Conservation (phyloP, 805 yeast species). For the Candida rishiriensis region DNA sequence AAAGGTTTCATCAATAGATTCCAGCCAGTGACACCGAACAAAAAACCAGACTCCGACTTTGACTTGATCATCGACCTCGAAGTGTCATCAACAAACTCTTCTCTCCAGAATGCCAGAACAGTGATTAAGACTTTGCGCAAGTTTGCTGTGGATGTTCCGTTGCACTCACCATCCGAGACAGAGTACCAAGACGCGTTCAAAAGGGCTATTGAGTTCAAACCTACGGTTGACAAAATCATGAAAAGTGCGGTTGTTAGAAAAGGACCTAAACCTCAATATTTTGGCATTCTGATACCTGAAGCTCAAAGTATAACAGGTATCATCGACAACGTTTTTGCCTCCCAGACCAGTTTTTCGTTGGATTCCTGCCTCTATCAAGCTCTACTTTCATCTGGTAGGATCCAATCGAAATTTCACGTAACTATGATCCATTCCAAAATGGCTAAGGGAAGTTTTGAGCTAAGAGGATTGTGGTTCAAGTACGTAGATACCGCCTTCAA, state of each 20-base stretch:
- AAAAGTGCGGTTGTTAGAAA: constrained; percentile 9
- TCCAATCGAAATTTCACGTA: constrained; percentile 59
- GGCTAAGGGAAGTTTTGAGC: constrained; percentile 10
- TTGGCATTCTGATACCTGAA: constrained; percentile 37
- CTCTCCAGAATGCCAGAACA: constrained; percentile 43
- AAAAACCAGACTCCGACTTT: constrained; percentile 61
- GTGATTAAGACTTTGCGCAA: constrained; percentile 37
- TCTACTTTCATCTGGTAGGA: constrained; percentile 30
- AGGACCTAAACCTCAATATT: constrained; percentile 36
- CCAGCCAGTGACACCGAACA: constrained; percentile 46
- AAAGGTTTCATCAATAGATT: constrained; percentile 67
- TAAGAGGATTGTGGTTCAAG: constrained; percentile 15
- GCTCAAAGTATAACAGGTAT: constrained; percentile 4
- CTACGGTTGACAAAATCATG: constrained; percentile 40
- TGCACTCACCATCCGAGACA: constrained; percentile 36
- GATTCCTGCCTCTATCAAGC: constrained; percentile 2
- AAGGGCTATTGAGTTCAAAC: constrained; percentile 50
- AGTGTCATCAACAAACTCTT: constrained; percentile 38
- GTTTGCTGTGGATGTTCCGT: constrained; percentile 39
- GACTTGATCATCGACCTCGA: constrained; percentile 60
- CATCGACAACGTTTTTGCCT: constrained; percentile 15
- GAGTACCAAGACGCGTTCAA: constrained; percentile 44
- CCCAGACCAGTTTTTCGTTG: neutral
- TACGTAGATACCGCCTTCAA: constrained; percentile 11
- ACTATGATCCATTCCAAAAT: constrained; percentile 51